Conservation (phyloP, 352 stramenopile genomes). For the Pythium scleroteichum region DNA sequence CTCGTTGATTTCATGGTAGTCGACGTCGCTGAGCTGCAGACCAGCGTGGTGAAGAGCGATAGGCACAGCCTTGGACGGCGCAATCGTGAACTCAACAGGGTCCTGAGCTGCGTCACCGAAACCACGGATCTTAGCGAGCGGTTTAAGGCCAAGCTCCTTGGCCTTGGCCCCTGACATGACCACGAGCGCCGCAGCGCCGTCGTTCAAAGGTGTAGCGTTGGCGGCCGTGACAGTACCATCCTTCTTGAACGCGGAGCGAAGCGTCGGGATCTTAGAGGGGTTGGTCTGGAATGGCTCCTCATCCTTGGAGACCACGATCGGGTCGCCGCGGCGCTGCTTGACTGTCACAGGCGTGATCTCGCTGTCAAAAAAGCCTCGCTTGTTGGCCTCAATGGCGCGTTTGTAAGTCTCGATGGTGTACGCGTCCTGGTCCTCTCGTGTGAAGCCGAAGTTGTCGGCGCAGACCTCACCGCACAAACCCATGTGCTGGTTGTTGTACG, state of each 20-base stretch:
- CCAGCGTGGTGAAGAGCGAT: conserved; percentile 91
- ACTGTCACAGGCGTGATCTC: conserved; percentile 93
- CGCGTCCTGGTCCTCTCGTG: conserved; percentile 94
- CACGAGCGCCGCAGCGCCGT: conserved; percentile 95
- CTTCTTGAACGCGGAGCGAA: conserved; percentile 95
- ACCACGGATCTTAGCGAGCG: conserved; percentile 74
- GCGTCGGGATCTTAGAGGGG: conserved; percentile 87
- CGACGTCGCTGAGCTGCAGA: conserved; percentile 91
- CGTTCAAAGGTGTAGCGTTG: conserved; percentile 97
- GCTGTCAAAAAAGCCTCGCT: conserved; percentile 83
- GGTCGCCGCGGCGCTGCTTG: conserved; percentile 54
- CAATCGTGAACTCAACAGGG: conserved; percentile 96
- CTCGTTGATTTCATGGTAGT: conserved; percentile 99
- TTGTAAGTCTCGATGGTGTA: conserved; percentile 94
- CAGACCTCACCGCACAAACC: conserved; percentile 96
- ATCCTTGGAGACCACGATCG: conserved; percentile 85
- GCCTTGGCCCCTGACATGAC: conserved; percentile 94
- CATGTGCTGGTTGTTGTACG: conserved; percentile 96
- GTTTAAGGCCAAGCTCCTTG: conserved; percentile 72
- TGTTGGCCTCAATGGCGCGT: conserved; percentile 68
- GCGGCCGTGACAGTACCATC: conserved; percentile 96
- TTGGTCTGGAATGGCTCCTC: conserved; percentile 93
- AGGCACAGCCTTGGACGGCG: conserved; percentile 94
- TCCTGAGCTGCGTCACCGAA: conserved; percentile 86
- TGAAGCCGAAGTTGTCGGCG: conserved; percentile 90